These are phyloP conservation scores for Lasiosphaeris hirsuta DNA, from an alignment of 495 filamentous ascomycete genomes.

Conservation along the genomic window DNA sequence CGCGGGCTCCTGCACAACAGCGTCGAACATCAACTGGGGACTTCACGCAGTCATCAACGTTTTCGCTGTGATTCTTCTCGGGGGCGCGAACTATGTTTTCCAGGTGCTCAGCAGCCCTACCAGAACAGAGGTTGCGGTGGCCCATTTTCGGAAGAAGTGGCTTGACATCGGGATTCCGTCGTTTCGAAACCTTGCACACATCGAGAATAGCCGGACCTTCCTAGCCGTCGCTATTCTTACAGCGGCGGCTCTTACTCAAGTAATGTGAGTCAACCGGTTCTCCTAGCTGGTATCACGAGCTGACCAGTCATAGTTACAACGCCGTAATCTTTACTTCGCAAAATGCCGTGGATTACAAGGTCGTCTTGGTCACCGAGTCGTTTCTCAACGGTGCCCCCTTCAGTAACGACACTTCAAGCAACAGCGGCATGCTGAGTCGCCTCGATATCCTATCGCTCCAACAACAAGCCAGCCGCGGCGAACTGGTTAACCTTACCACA, in stretches of 20 bases:
- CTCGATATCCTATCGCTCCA: slow-evolving; percentile 36
- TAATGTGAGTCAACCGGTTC: slow-evolving; percentile 35
- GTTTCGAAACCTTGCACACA: slow-evolving; percentile 42
- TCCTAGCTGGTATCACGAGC: neutral
- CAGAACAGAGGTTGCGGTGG: slow-evolving; percentile 46
- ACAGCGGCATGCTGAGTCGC: slow-evolving; percentile 29
- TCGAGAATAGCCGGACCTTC: slow-evolving; percentile 35
- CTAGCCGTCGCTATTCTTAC: slow-evolving; percentile 38
- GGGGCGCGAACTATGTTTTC: slow-evolving; percentile 46
- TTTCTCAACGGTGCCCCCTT: slow-evolving; percentile 38
- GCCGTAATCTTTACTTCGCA: slow-evolving; percentile 41
- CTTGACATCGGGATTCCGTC: slow-evolving; percentile 54
- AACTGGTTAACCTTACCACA: slow-evolving; percentile 28
- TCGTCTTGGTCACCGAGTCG: slow-evolving; percentile 36
- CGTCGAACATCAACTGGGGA: slow-evolving; percentile 32
- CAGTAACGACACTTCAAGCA: slow-evolving; percentile 31
- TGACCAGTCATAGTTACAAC: slow-evolving; percentile 39
- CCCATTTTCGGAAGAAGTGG: slow-evolving; percentile 46
- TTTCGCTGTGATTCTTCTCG: slow-evolving; percentile 35
- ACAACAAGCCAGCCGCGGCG: slow-evolving; percentile 21
- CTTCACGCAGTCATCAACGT: slow-evolving; percentile 38
- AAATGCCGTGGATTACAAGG: slow-evolving; percentile 31
- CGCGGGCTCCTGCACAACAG: slow-evolving; percentile 32
- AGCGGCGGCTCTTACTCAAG: slow-evolving; percentile 36
- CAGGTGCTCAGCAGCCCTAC: slow-evolving; percentile 53